These are phyloP conservation scores for Gracilaria vermiculophylla DNA, from an alignment of 23 red algal genomes.

Conservation along the genomic window DNA sequence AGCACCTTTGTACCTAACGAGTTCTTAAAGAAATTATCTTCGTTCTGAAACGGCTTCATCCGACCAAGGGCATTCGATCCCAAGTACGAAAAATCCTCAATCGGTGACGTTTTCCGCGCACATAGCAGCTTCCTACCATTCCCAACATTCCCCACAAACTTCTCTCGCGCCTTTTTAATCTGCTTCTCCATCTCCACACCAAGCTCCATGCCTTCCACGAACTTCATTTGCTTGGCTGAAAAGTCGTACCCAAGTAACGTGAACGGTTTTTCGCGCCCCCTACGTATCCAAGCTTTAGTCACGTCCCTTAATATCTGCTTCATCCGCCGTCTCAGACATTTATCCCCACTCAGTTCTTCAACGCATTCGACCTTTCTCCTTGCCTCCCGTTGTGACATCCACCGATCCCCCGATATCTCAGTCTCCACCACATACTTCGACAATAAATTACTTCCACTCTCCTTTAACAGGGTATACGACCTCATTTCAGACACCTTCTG, in stretches of 20 bases:
- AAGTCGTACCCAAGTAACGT: neutral
- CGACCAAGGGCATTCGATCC: neutral
- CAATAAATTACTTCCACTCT: too few species aligned
- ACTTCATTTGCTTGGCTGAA: neutral
- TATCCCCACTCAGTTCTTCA: constrained; percentile 1
- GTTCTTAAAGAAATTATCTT: neutral
- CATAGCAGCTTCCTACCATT: too few species aligned
- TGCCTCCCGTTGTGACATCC: too few species aligned
- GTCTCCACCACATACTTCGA: too few species aligned
- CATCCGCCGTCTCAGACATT: constrained; percentile 6
- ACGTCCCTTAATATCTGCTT: neutral
- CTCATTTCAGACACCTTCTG: too few species aligned
- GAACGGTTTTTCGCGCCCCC: neutral
- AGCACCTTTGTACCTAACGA: neutral
- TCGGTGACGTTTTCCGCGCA: neutral
- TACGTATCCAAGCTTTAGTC: neutral
- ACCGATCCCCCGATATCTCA: too few species aligned
- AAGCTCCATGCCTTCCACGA: neutral
- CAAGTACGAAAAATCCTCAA: constrained; percentile 1
- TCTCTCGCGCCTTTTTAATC: neutral
- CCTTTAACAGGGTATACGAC: too few species aligned
- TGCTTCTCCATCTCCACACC: constrained; percentile 1
- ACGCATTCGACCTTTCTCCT: too few species aligned
- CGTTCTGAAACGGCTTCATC: neutral
- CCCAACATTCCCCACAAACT: too few species aligned